Evolutionary conservation across 2,329 filamentous ascomycete species (phyloP), one percentile per base, ranked within the genome.

Genomic region (Knufia fluminis): DNA sequence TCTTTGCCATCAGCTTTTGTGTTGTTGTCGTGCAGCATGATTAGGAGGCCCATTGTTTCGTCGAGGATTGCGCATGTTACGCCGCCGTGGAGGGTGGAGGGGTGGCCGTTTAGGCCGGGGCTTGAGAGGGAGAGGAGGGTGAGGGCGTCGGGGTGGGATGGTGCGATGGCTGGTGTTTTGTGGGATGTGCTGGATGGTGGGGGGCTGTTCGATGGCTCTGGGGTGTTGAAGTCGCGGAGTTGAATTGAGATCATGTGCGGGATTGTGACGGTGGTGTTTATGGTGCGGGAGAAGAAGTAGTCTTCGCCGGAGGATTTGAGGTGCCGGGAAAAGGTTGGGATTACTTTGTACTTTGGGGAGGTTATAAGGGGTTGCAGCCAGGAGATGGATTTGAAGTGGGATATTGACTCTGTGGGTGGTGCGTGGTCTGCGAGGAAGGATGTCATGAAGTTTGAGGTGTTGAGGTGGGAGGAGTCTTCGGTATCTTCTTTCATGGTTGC

Each of bases 231-330:
- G 4, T 63, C 51, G 33, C 60, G 59, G 16, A 63, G 61, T 51
- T 65, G 64, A 1, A 71, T 60, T 1, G 66, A 70, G 17, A 69
- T 57, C 24, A 65, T 56, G 46, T 68, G 64, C 2, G 69, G 69
- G 46, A 71, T 69, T 20, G 69, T 70, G 12, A 56, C 53, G 0
- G 61, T 42, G 6, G 68, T 68, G 31, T 57, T 64, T 28, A 71
- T 56, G 1, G 68, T 71, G 24, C 59, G 55, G 7, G 64, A 60
- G 49, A 71, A 67, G 60, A 65, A 71, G 46, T 64, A 64, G 49
- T 72, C 68, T 61, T 72, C 70, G 40, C 68, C 68, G 8, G 63
- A 63, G 28, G 59, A 52, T 52, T 72, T 71, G 54, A 61, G 55
- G 9, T 59, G 59, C 9, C 70, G 66, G 1, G 68, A 68, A 52